A percentile compares a stretch with the other conserved stretches of the same genome.
These are phyloP conservation scores for Schizochytrium sp. DNA, from an alignment of 108 stramenopile genomes.

Conservation along the genomic window DNA sequence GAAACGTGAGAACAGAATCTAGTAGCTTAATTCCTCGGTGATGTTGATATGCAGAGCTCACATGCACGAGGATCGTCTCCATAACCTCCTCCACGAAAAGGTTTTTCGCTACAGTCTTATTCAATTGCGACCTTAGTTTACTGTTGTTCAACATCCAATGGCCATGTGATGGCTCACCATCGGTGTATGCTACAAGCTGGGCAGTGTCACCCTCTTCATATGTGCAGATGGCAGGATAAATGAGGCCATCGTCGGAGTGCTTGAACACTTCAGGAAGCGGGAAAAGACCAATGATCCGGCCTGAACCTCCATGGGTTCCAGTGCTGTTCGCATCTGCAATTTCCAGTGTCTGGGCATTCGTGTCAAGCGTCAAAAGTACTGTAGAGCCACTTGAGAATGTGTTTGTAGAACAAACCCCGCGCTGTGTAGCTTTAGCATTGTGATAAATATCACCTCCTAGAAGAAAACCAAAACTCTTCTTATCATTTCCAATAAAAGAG, in stretches of 20 bases:
- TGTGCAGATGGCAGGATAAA: slow-evolving; percentile 58
- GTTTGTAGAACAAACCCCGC: not conserved
- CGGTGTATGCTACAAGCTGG: not conserved
- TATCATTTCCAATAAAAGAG: slow-evolving; percentile 27
- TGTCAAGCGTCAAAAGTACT: not conserved
- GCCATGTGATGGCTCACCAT: not conserved
- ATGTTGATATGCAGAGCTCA: too few relatives aligned
- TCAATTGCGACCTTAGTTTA: not conserved
- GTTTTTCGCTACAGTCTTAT: not conserved
- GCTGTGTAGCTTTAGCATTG: not conserved
- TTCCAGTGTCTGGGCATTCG: not conserved
- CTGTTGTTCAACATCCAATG: not conserved
- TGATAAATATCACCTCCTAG: slow-evolving; percentile 31
- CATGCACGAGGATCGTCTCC: not conserved
- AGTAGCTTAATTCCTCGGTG: not conserved
- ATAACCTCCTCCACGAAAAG: not conserved
- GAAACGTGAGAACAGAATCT: not conserved
- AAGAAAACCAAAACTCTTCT: slow-evolving; percentile 30
- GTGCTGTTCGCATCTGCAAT: not conserved
- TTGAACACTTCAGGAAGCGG: not conserved
- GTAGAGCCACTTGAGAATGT: not conserved
- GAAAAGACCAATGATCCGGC: not conserved
- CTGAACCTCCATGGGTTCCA: not conserved
- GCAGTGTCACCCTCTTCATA: slow-evolving; percentile 46
- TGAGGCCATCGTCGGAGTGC: not conserved